phyloP scores from a whole-genome alignment of 257 asterid genomes.

The Linaria vulgaris region DNA sequence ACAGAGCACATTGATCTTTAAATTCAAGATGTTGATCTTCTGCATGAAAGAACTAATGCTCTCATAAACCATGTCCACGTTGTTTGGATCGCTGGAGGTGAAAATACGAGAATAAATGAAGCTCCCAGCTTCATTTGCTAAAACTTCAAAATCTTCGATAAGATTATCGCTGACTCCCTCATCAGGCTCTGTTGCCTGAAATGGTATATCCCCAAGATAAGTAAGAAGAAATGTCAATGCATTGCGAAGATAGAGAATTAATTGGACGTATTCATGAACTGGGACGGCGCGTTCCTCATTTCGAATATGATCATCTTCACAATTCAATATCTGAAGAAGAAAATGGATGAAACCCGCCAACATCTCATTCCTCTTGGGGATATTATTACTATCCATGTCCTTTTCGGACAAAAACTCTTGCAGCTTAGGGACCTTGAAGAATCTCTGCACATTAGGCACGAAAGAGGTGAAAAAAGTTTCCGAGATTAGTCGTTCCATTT shows the following conservation, averaged over 20 bases:
- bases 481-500: neutral
- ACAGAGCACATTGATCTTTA: neutral
- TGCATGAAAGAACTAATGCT: no score
- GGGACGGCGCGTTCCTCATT: neutral
- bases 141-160: neutral
- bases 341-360: slow-evolving; percentile 10
- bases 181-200: neutral
- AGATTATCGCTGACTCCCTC: neutral
- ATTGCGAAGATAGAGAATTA: neutral
- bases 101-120: neutral
- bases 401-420: no score
- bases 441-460: neutral
- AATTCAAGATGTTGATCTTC: neutral
- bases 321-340: slow-evolving; percentile 15
- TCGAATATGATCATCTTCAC: neutral
- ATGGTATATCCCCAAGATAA: slow-evolving; percentile 12
- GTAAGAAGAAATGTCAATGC: slow-evolving; percentile 5
- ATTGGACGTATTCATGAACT: no score
- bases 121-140: slow-evolving; percentile 8
- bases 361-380: neutral
- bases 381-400: no score
- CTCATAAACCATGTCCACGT: no score
- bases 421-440: neutral
- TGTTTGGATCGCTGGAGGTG: neutral
- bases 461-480: neutral